Percentiles rank a stretch among this genome's conserved stretches.
Evolutionary conservation across 306 rosid genomes (phyloP).

Genomic region (Gleditsia sinensis): DNA sequence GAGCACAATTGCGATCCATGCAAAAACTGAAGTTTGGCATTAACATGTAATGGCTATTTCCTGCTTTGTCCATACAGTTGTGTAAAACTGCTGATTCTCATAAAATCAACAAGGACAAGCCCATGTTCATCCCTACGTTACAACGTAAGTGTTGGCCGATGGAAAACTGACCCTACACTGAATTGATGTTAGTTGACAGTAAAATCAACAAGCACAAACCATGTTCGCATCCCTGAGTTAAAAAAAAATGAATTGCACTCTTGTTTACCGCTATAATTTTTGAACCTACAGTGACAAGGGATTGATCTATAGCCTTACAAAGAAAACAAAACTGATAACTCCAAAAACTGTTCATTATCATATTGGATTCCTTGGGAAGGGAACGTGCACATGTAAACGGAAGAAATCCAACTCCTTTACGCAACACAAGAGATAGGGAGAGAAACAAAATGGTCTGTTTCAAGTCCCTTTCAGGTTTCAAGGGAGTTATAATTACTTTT

Average conservation of each 20-base stretch:
- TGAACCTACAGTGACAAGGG: no score
- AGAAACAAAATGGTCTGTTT: conserved; percentile 32
- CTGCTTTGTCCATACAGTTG: no score
- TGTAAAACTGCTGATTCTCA: not conserved
- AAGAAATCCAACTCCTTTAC: conserved; percentile 21
- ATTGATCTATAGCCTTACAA: conserved; percentile 3
- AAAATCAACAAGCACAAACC: no score
- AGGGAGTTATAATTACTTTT: conserved; percentile 45
- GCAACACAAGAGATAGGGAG: conserved; percentile 5
- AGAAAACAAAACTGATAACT: conserved; percentile 9
- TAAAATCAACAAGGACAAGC: conserved; percentile 23
- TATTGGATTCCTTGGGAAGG: conserved; percentile 34
- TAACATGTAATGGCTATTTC: no score
- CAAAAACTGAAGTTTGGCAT: conserved; percentile 22
- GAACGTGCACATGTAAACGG: conserved; percentile 11
- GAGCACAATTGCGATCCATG: conserved; percentile 30
- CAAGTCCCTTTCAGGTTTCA: conserved; percentile 45
- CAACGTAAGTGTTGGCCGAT: no score
- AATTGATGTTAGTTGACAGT: no score
- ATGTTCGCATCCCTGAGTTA: no score
- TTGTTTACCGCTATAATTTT: no score
- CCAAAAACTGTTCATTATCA: not conserved
- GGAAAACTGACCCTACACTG: no score
- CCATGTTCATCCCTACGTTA: no score
- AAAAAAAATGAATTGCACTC: no score